These are phyloP conservation scores for Penicillium paxilli DNA, from an alignment of 495 filamentous ascomycete species.

Conservation along the genomic window DNA sequence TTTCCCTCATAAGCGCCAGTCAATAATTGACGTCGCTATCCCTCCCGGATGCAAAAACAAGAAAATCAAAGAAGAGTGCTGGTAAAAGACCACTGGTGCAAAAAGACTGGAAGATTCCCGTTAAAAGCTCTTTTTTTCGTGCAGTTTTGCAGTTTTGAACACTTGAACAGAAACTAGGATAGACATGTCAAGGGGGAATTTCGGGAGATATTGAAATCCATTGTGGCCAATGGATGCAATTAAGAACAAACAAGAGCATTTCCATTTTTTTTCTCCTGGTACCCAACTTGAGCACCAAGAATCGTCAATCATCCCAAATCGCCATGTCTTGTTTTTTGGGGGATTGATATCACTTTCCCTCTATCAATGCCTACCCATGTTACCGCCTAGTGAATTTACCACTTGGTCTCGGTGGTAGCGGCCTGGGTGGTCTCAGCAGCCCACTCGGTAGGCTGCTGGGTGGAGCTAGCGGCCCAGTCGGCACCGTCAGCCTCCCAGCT, in stretches of 20 bases:
- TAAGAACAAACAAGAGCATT: conserved; percentile 31
- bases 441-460: conserved; percentile 65
- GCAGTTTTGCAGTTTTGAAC: conserved; percentile 38
- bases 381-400: conserved; percentile 55
- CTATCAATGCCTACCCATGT: conserved; percentile 36
- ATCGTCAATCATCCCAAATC: conserved; percentile 28
- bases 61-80: conserved; percentile 27
- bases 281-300: conserved; percentile 8
- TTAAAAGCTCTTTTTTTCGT: conserved; percentile 36
- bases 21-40: conserved; percentile 54
- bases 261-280: conserved; percentile 11
- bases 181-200: conserved; percentile 46
- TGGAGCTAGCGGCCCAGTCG: conserved; percentile 68
- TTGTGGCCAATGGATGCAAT: conserved; percentile 25
- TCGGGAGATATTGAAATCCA: conserved; percentile 25
- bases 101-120: conserved; percentile 31
- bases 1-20: conserved; percentile 95
- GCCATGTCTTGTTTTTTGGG: conserved; percentile 29
- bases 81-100: conserved; percentile 30
- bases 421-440: conserved; percentile 59
- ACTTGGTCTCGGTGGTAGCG: conserved; percentile 49
- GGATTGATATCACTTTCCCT: conserved; percentile 26
- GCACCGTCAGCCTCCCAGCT: conserved; percentile 80
- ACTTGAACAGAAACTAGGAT: conserved; percentile 47
- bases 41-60: conserved; percentile 40